Conservation (phyloP, 495 filamentous ascomycete species). For the Evansstolkia leycettana region DNA sequence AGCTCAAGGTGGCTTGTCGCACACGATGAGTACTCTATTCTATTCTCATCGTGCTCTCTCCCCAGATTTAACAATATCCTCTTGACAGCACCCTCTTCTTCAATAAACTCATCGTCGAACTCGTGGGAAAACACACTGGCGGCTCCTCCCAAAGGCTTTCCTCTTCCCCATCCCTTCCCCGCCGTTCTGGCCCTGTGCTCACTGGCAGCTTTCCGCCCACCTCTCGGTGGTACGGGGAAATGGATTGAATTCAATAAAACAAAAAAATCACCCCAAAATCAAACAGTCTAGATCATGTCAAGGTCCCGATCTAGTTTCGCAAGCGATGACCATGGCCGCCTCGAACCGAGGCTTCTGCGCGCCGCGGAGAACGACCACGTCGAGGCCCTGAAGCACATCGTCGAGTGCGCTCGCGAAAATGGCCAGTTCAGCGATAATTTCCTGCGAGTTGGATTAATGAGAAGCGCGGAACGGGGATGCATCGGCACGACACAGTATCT, state of each 20-base stretch:
- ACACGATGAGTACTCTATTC: constrained; percentile 7
- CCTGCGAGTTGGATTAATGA: constrained; percentile 37
- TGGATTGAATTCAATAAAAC: too few species aligned
- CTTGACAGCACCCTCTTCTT: too few species aligned
- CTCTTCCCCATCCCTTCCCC: too few species aligned
- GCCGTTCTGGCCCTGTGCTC: too few species aligned
- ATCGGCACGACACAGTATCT: constrained; percentile 31
- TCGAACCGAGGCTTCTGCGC: constrained; percentile 41
- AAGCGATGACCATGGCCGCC: constrained; percentile 32
- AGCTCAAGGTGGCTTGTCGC: background rate
- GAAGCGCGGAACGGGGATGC: constrained; percentile 36
- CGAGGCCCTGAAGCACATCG: constrained; percentile 21
- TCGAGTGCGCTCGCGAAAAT: constrained; percentile 27
- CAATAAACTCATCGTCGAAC: too few species aligned
- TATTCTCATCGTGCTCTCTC: too few species aligned
- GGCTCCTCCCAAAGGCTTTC: too few species aligned
- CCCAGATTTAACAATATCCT: too few species aligned
- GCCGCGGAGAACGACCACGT: constrained; percentile 34
- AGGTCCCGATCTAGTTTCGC: constrained; percentile 20
- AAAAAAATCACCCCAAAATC: constrained; percentile 1
- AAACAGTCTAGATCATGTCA: constrained; percentile 19
- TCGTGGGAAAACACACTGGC: too few species aligned
- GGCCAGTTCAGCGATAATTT: constrained; percentile 36
- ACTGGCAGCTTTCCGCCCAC: too few species aligned
- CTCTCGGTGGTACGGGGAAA: too few species aligned